Percentiles rank a stretch among this genome's conserved stretches.
Conservation (phyloP, 1,284 basidiomycete genomes). For the Pseudomicrostroma phylloplanum region DNA sequence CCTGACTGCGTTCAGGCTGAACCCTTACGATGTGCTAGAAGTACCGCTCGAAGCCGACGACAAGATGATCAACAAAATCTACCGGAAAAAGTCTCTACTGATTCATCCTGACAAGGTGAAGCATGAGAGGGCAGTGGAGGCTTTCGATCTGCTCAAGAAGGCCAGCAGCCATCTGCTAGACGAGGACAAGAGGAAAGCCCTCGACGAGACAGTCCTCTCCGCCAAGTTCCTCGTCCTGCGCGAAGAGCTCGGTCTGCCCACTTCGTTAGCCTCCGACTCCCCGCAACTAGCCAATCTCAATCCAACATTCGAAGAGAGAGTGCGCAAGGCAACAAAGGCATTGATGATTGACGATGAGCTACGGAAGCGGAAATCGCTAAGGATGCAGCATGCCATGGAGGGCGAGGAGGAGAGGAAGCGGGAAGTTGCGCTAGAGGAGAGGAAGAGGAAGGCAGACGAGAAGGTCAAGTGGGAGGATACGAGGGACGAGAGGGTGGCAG, state of each 20-base stretch:
- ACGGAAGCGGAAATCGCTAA: constrained; percentile 53
- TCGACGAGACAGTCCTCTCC: constrained; percentile 51
- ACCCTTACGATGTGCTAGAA: constrained; percentile 59
- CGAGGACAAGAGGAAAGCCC: constrained; percentile 40
- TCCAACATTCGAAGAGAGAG: constrained; percentile 53
- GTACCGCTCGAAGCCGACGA: constrained; percentile 54
- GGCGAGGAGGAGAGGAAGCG: constrained; percentile 56
- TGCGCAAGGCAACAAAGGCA: constrained; percentile 55
- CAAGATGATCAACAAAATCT: constrained; percentile 56
- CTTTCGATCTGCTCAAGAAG: constrained; percentile 59
- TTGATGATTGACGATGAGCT: constrained; percentile 59
- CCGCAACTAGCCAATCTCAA: constrained; percentile 48
- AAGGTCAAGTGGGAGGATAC: constrained; percentile 56
- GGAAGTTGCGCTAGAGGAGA: constrained; percentile 53
- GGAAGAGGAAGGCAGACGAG: constrained; percentile 52
- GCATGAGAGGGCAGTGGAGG: constrained; percentile 55
- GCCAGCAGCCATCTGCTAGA: constrained; percentile 51
- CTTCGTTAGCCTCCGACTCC: constrained; percentile 49
- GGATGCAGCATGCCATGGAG: constrained; percentile 57
- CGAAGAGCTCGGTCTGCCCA: constrained; percentile 40
- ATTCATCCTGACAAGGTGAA: constrained; percentile 60
- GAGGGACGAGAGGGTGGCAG: constrained; percentile 39
- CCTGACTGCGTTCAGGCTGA: constrained; percentile 57
- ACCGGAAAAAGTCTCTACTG: constrained; percentile 57
- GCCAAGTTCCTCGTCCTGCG: constrained; percentile 51